Evolutionary conservation across 2,329 filamentous ascomycete species (phyloP), one percentile per base, ranked within the genome.

Genomic region (Magnaporthiopsis incrustans): DNA sequence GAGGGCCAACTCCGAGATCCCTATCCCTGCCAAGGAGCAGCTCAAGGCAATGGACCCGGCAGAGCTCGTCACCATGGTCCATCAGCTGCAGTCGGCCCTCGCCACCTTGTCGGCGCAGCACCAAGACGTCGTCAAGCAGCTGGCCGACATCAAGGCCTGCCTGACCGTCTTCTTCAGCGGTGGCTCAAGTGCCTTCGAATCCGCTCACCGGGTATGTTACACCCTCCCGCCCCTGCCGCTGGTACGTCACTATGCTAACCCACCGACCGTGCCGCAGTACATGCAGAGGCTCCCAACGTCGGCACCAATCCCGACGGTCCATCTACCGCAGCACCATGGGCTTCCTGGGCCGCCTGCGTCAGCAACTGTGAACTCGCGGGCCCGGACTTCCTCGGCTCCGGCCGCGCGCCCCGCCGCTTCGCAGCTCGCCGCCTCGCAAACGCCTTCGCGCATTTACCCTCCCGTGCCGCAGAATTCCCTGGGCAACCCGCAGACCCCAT

Each of bases 41-140:
- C 67, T 75, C 53, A 66, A 70, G 35, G 72, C 70, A 63, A 72
- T 70, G 63, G 71, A 70, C 22, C 67, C 73, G 59, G 74, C 74
- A 62, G 73, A 76, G 66, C 71, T 77, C 64, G 70, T 76, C 63
- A 68, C 69, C 60, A 72, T 73, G 62, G 74, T 77, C 64, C 68
- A 75, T 50, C 69, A 73, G 66, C 70, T 76, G 59, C 75, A 76
- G 61, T 68, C 68, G 63, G 70, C 73, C 65, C 67, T 74, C 61
- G 70, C 69, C 25, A 69, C 72, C 57, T 71, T 77, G 65, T 73
- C 73, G 50, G 69, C 70, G 22, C 74, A 74, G 65, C 74, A 73
- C 64, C 71, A 73, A 33, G 68, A 66, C 60, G 72, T 76, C 64
- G 71, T 67, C 64, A 72, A 72, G 62, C 74, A 77, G 67, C 65